These are phyloP conservation scores for Pythium rhizo-oryzae DNA, from an alignment of 352 stramenopile species.

Conservation along the genomic window DNA sequence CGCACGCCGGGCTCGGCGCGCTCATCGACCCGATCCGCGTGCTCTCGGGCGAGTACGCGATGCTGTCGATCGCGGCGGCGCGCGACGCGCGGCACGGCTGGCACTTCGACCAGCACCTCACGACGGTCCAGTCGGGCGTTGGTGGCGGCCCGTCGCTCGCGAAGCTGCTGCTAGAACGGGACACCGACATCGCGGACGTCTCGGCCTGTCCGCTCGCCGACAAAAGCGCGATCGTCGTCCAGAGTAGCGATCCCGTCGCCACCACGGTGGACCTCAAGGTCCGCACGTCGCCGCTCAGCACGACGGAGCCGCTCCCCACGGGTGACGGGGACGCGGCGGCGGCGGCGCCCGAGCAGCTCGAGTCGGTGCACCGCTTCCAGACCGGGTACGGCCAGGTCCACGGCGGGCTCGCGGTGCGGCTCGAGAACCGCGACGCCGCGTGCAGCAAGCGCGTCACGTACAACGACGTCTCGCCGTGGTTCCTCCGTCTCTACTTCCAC, in stretches of 20 bases:
- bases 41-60: conserved; percentile 73
- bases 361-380: conserved; percentile 73
- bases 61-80: conserved; percentile 55
- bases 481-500: conserved; percentile 78
- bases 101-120: conserved; percentile 62
- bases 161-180: conserved; percentile 47
- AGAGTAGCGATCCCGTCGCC: conserved; percentile 1
- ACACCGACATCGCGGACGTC: background rate
- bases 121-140: conserved; percentile 43
- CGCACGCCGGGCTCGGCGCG: conserved; percentile 55
- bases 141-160: conserved; percentile 39
- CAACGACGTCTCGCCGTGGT: conserved; percentile 82
- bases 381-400: conserved; percentile 77
- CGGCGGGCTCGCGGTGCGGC: conserved; percentile 67
- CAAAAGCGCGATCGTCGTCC: conserved; percentile 12
- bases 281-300: background rate
- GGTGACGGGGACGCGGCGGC: background rate
- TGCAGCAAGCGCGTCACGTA: conserved; percentile 67
- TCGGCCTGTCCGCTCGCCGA: conserved; percentile 20
- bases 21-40: conserved; percentile 78
- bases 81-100: conserved; percentile 30
- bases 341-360: conserved; percentile 25
- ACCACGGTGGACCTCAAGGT: conserved; percentile 8
- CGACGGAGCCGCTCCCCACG: background rate
- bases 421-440: conserved; percentile 57